Evolutionary conservation across 768 basidiomycete species (phyloP), one percentile per base, ranked within the genome.

Genomic region (Glaciozyma martinii): DNA sequence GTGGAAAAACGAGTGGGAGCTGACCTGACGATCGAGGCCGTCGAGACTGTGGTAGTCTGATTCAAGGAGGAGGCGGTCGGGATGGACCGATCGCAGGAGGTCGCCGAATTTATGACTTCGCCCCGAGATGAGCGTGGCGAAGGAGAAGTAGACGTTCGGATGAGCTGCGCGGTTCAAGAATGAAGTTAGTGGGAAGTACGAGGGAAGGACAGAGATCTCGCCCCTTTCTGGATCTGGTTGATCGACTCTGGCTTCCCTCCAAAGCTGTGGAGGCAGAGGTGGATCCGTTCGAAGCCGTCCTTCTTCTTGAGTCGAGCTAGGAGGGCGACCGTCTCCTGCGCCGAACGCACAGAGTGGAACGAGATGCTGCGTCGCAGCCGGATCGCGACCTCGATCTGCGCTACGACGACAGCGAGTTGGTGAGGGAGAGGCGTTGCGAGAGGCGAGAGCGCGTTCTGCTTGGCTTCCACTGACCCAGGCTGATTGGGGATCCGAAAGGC

Each of bases 191-290:
- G 23, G 15, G 4, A 23, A 43, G 16, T 12, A 30, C 54, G 23
- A 30, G 25, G 8, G 33, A 18, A 15, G 43, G 25, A 30, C 25
- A 9, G 13, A n/a, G 56, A 29, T 33, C 6, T 18, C 53, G 46
- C 53, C 73, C 81, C 59, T 77, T 85, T 90, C 83, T 92, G 86
- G 52, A 94, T 81, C 56, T 81, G 80, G 61, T 76, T 77, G 85
- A 88, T 89, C 44, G 82, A 84, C 73, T 93, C 83, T 10, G 84
- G 79, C 66, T 87, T 90, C 69, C 92, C 77, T 0, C 90, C 89
- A 73, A 90, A 97, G 54, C 87, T 89, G 75, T 99, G 94, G 71
- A 99, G 76, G 74, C 94, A 91, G 55, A 97, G 77, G 71, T 85
- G 93, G 74, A 95, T 84, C 25, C 74, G 74, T 56, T 78, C 76